Evolutionary conservation across 306 rosid species (phyloP).

Genomic region (Quercus rubra): DNA sequence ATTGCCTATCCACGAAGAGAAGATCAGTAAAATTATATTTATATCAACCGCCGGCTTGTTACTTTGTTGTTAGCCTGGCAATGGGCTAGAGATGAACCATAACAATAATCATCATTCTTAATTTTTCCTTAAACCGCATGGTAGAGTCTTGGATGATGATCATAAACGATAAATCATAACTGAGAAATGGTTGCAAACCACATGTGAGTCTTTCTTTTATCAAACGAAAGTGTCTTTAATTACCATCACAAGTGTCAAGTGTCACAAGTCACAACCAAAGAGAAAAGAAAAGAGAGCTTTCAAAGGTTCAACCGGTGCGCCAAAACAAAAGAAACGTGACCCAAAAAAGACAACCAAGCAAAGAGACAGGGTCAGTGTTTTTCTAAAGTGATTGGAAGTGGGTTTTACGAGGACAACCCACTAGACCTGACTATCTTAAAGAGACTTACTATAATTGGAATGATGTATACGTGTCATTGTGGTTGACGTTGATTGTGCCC

Average conservation of each 20-base stretch:
- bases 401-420: neutral
- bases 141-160: neutral
- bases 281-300: neutral
- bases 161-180: neutral
- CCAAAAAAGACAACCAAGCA: neutral
- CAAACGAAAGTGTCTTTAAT: neutral
- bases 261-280: neutral
- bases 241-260: neutral
- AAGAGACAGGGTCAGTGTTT: neutral
- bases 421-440: slow-evolving; percentile 51
- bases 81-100: too few species aligned
- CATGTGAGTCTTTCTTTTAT: neutral
- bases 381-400: neutral
- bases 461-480: slow-evolving; percentile 44
- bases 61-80: too few species aligned
- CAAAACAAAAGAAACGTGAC: neutral
- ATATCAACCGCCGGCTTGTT: neutral
- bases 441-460: slow-evolving; percentile 38
- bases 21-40: neutral
- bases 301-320: neutral
- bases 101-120: neutral
- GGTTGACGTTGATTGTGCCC: slow-evolving; percentile 55
- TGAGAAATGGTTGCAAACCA: neutral
- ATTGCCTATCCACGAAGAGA: neutral
- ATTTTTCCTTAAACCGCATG: neutral